Base-by-base conservation (phyloP, 192 early-diverging fungal species). In the Podila horticola region DNA sequence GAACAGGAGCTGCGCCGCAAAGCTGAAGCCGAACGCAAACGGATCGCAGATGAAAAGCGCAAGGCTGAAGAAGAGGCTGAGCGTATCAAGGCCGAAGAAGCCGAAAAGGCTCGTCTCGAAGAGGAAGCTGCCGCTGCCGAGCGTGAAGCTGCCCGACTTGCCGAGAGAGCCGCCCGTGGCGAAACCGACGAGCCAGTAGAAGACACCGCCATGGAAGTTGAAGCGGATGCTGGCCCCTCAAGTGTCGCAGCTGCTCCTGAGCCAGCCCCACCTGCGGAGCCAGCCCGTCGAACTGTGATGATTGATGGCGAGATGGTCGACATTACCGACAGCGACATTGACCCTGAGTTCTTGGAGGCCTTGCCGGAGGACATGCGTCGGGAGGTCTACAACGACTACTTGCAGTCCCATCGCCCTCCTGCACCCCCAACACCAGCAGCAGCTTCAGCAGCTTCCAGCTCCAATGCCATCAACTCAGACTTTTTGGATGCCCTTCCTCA, bases 241-340 rank as follows among this genome's bases (percentile, higher is more conserved):
- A 34, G 28, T 33, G 22, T 61, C 29, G 8, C 50, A 38, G n/a
- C n/a, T 12, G 30, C 55, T 30, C 52, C 15, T 26, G 48, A 67
- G 48, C 6, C 17, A 28, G 20, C 49, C 20, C 49, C 59, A 34
- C 67, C 69, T 20, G 69, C 22, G 3, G 63, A 70, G 10, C 57
- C 85, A 28, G 50, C 74, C 17, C 86, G 88, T 57, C 87, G 86
- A 2, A 88, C 88, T 28, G 88, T 98, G 0, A 91, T 84, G 50
- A 88, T 99, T 41, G 88, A 94, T 74, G 98, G 97, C 4, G 85
- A 89, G 45, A 68, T 86, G 69, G 86, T 97, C 0, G 97, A 99
- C 67, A 96, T 99, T 48, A 94, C 96, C 1, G 95, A 95, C 24
- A 94, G 93, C 22, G 98, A 95, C 11, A 99, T 99, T 52, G 98